Conservation (phyloP, 169 alveolate species). For the Plasmodium fragile region DNA sequence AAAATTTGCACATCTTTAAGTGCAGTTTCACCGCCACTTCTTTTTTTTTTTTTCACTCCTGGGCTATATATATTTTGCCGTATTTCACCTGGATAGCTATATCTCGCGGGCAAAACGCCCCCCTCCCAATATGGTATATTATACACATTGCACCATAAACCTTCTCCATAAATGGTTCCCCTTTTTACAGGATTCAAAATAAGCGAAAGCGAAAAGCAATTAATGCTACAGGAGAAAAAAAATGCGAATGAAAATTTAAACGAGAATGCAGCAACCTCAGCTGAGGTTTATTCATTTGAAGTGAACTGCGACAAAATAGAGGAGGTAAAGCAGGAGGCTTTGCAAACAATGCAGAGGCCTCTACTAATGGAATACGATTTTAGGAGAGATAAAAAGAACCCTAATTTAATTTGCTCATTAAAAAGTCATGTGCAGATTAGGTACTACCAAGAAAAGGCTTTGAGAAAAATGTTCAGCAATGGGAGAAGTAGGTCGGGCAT, state of each 20-base stretch:
- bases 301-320: slow-evolving; percentile 91
- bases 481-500: slow-evolving; percentile 99
- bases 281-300: slow-evolving; percentile 90
- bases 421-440: slow-evolving; percentile 95
- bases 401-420: slow-evolving; percentile 91
- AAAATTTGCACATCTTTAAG: not conserved
- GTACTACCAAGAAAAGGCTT: slow-evolving; percentile 94
- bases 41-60: not conserved
- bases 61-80: not conserved
- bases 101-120: not conserved
- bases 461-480: slow-evolving; percentile 97
- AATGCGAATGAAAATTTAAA: slow-evolving; percentile 35
- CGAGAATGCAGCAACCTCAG: slow-evolving; percentile 15
- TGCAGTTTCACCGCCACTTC: not conserved
- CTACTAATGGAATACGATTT: slow-evolving; percentile 98
- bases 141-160: not conserved
- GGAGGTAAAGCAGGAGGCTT: slow-evolving; percentile 92
- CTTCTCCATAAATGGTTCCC: slow-evolving; percentile 2
- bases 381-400: slow-evolving; percentile 91
- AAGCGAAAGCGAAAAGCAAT: slow-evolving; percentile 73
- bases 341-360: slow-evolving; percentile 93
- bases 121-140: not conserved
- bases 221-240: slow-evolving; percentile 36
- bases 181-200: slow-evolving; percentile 69
- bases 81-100: not conserved